Evolutionary conservation across 1,139 yeast genomes (phyloP).

Genomic region (Scheffersomyces parashehatae): DNA sequence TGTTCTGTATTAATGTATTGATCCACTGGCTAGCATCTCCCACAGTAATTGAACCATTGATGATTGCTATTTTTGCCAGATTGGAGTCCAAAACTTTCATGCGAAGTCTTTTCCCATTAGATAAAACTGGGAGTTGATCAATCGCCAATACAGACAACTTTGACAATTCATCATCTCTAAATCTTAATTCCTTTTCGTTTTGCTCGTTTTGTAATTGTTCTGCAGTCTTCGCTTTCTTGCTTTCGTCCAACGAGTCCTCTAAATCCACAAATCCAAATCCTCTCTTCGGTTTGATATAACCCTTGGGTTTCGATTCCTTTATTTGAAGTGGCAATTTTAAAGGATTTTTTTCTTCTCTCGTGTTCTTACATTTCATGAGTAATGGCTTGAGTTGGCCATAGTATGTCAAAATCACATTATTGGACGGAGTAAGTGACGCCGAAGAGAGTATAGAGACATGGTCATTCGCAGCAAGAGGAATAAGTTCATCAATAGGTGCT

Average conservation of each 20-base stretch:
- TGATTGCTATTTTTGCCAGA: slow-evolving; percentile 7
- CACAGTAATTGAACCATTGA: slow-evolving; percentile 9
- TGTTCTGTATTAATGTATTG: slow-evolving; percentile 1
- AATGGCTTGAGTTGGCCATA: slow-evolving; percentile 35
- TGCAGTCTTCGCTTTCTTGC: background rate
- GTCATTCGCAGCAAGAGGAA: slow-evolving; percentile 14
- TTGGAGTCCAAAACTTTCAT: slow-evolving; percentile 5
- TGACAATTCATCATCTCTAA: slow-evolving; percentile 15
- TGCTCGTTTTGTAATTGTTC: background rate
- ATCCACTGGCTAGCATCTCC: slow-evolving; percentile 14
- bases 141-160: slow-evolving; percentile 14
- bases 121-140: slow-evolving; percentile 10
- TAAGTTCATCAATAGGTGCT: slow-evolving; percentile 17
- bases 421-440: slow-evolving; percentile 9
- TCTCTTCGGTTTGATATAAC: slow-evolving; percentile 28
- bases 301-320: slow-evolving; percentile 4
- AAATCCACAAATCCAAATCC: slow-evolving; percentile 45
- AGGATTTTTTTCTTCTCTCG: background rate
- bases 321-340: background rate
- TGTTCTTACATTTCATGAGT: slow-evolving; percentile 21
- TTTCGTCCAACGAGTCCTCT: slow-evolving; percentile 15
- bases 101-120: slow-evolving; percentile 3
- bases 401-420: slow-evolving; percentile 19
- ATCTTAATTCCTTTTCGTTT: slow-evolving; percentile 5
- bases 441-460: slow-evolving; percentile 21